A percentile compares a stretch with the other conserved stretches of the same genome.
These are phyloP conservation scores for Irpex sp. DNA, from an alignment of 1,284 basidiomycete genomes.

Conservation along the genomic window DNA sequence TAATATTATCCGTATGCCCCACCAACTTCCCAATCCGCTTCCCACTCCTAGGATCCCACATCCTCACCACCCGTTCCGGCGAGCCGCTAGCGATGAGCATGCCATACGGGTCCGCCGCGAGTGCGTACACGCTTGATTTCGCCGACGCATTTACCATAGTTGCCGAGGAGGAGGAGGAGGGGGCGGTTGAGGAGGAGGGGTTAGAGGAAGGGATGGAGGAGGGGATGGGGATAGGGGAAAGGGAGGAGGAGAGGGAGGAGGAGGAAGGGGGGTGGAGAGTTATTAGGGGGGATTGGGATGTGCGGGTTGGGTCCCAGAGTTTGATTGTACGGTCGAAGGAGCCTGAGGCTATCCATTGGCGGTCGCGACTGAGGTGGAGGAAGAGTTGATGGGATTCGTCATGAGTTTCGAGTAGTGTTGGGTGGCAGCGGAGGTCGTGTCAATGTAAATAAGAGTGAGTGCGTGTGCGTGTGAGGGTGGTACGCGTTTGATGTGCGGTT, in stretches of 20 bases:
- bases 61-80: conserved; percentile 84
- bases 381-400: no score
- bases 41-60: conserved; percentile 91
- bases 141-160: no score
- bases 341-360: conserved; percentile 88
- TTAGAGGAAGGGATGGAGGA: no score
- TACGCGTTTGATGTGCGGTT: no score
- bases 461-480: no score
- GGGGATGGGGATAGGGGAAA: no score
- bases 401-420: no score
- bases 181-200: no score
- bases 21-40: conserved; percentile 76
- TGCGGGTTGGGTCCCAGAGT: conserved; percentile 81
- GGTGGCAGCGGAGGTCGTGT: no score
- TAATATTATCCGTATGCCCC: conserved; percentile 96
- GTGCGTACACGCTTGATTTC: conserved; percentile 78
- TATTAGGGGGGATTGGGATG: conserved; percentile 44
- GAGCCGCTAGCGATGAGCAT: conserved; percentile 84
- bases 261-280: conserved; percentile 47
- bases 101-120: conserved; percentile 79
- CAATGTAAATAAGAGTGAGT: no score
- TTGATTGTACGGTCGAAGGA: conserved; percentile 94
- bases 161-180: no score
- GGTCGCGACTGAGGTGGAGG: conserved; percentile 50
- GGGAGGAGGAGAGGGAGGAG: no score